Evolutionary conservation across 805 yeast genomes (phyloP), one percentile per base, ranked within the genome.

Genomic region (Saccharomycopsis sp.): DNA sequence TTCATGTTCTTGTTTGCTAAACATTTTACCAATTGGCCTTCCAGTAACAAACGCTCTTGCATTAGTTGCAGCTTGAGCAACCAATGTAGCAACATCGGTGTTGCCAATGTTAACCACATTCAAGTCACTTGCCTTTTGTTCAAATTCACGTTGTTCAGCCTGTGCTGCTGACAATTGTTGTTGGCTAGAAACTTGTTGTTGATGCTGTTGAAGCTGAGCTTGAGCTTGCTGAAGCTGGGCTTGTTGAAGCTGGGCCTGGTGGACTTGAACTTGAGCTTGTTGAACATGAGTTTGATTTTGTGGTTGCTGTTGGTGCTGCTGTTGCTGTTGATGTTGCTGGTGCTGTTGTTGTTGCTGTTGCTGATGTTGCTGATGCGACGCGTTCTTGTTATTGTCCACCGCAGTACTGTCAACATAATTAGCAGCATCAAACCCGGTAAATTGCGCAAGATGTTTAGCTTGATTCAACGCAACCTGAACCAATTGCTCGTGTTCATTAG

Each of bases 381-480:
- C n/a, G n/a, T n/a, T n/a, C n/a, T 16, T 44, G 9, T 13, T 27
- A 29, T 3, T 20, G 14, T 7, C 34, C 21, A 2, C 34, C 14
- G 27, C 42, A 62, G 29, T 37, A 29, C 31, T 42, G 23, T 61
- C 47, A 26, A 61, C 41, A 47, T 60, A 60, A 21, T 58, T 62
- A 23, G 54, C 59, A 23, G 54, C 59, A 40, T 59, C 65, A 27
- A 63, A 53, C 1, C 56, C 51, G 4, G 66, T 63, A 17, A 71
- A 56, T 41, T 64, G 67, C 8, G 47, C 52, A 46, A 81, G 66
- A 34, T 79, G 77, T 41, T 81, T 69, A 0, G 86, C 85, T 54
- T 81, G 85, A 51, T 79, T 65, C 38, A 82, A 77, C 1, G 85
- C 85, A 38, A 81, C 85, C 48, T 80, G 77, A 8, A 80, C 87